Conservation (phyloP, 2,329 filamentous ascomycete genomes). For the Cladophialophora immunda region DNA sequence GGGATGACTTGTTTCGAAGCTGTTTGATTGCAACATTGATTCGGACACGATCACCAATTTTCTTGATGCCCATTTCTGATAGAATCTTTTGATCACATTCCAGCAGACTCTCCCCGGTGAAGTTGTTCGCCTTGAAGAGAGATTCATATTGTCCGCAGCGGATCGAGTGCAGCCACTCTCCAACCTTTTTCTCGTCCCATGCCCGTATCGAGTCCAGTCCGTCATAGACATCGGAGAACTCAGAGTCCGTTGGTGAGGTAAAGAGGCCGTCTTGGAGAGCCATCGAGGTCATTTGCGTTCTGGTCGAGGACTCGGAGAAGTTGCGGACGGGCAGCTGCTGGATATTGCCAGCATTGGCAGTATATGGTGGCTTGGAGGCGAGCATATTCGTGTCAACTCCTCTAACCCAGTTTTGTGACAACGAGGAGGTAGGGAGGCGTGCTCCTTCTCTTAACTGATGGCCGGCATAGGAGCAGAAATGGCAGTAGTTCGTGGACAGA, state of each 20-base stretch:
- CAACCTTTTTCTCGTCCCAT: conserved; percentile 77
- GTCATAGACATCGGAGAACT: conserved; percentile 83
- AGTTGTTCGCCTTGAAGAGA: conserved; percentile 89
- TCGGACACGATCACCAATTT: conserved; percentile 93
- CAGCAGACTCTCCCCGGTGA: conserved; percentile 94
- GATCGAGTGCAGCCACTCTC: conserved; percentile 88
- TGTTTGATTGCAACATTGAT: conserved; percentile 88
- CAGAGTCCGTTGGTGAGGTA: conserved; percentile 87
- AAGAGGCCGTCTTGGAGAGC: conserved; percentile 59
- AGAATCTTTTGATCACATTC: conserved; percentile 97
- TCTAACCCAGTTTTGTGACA: neutral
- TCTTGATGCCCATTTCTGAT: conserved; percentile 98
- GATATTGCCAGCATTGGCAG: conserved; percentile 43
- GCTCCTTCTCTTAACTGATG: conserved; percentile 22
- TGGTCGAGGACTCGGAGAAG: conserved; percentile 40
- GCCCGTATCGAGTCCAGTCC: conserved; percentile 72
- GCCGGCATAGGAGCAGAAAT: conserved; percentile 15
- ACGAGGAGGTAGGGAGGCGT: neutral
- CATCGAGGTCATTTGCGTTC: conserved; percentile 48
- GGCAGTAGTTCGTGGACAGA: conserved; percentile 1
- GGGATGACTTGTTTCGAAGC: conserved; percentile 77
- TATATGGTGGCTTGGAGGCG: conserved; percentile 53
- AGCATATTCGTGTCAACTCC: conserved; percentile 46
- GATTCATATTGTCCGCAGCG: conserved; percentile 94
- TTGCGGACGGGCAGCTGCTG: conserved; percentile 35